Evolutionary conservation across 495 filamentous ascomycete species (phyloP), one percentile per base, ranked within the genome.

Genomic region (Tuber melanosporum): DNA sequence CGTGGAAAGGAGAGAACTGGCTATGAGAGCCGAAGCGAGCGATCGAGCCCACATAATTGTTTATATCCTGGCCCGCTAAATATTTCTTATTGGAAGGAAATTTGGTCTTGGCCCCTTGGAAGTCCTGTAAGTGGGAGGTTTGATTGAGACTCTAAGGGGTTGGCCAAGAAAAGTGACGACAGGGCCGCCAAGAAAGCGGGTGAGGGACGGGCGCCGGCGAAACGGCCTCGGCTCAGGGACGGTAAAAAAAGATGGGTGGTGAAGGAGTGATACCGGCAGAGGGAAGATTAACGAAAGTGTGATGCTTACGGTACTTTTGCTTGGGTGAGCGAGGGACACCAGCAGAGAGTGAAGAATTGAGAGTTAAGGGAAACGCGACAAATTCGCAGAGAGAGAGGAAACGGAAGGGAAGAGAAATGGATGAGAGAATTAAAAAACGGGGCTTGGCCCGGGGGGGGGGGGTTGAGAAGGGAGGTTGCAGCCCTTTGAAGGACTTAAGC

Each of bases 1-100:
- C 78, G 85, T 83, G 46, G 87, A 85, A 77, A 88, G 80, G n/a
- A 89, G 80, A 75, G 81, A 47, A 71, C 75, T 76, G 73, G 81
- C 81, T 32, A 71, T 73, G 14, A 75, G 26, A 49, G 78, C 71
- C 17, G 80, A 79, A 36, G 75, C 43, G 62, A 78, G 76, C 66
- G 78, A 80, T 46, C 66, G 73, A 43, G 70, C 49, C 45, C 71
- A 79, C 78, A 80, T 80, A 36, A 66, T 36, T 62, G 12, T 36
- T 62, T 66, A 19, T 66, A 19, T 66, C 57, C 32, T 36, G 8
- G 26, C 57, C 57, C 26, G 15, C 14, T 8, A 36, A 36, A 36
- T 66, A 66, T 36, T 66, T 66, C 57, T 66, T 36, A 66, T 66
- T 15, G 57, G 57, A 7, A 32, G 75, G 43, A 70, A 75, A 73